Percentiles rank a stretch among this genome's conserved stretches.
phyloP scores from a whole-genome alignment of 139 green algal genomes.

The Chlorella ohadii region DNA sequence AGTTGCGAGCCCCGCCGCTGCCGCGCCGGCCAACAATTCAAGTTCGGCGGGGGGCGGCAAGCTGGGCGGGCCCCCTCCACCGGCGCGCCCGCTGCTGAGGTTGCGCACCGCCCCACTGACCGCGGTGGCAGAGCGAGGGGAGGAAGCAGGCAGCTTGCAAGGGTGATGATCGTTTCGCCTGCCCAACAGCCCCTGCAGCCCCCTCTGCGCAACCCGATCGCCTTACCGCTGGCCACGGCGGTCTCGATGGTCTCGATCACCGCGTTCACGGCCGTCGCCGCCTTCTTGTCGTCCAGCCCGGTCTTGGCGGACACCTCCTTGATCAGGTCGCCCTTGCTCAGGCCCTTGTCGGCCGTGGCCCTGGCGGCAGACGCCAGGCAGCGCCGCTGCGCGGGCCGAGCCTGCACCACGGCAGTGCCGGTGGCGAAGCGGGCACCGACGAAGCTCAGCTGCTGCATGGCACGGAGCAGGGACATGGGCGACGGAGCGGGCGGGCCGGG shows the following conservation, averaged over 20 bases:
- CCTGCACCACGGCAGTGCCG: background rate
- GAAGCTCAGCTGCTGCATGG: background rate
- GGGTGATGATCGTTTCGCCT: background rate
- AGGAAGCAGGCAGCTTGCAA: too few species aligned
- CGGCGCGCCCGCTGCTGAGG: too few species aligned
- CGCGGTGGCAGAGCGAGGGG: too few species aligned
- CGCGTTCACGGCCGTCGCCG: slow-evolving; percentile 19
- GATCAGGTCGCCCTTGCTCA: slow-evolving; percentile 29
- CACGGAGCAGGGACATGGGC: background rate
- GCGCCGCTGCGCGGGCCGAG: background rate
- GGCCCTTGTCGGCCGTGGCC: slow-evolving; percentile 7
- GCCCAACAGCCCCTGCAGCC: background rate
- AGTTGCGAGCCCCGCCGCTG: too few species aligned
- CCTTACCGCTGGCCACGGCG: slow-evolving; percentile 22
- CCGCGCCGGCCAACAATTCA: too few species aligned
- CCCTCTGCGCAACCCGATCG: background rate
- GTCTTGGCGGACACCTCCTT: slow-evolving; percentile 10
- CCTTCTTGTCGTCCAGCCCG: background rate
- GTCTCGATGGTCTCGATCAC: slow-evolving; percentile 36
- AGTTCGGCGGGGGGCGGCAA: too few species aligned
- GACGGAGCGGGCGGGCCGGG: background rate
- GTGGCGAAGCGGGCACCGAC: background rate
- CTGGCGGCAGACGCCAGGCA: background rate
- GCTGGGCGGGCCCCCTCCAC: too few species aligned
- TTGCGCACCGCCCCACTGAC: too few species aligned